Evolutionary conservation across 129 eudicot genomes (phyloP).

Genomic region (Mikania micrantha): DNA sequence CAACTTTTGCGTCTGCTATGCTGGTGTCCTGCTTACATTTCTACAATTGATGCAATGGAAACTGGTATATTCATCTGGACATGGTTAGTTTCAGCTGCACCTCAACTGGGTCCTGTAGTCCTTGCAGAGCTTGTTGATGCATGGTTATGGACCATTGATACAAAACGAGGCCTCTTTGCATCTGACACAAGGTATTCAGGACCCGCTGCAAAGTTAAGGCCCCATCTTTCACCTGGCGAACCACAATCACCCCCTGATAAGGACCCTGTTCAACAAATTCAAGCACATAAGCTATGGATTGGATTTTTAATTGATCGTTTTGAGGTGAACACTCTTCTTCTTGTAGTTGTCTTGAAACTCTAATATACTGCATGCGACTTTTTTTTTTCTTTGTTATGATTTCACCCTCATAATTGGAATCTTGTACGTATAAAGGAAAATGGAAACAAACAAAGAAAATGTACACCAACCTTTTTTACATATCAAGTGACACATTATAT

Average conservation of each 20-base stretch:
- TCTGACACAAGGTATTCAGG: constrained; percentile 79
- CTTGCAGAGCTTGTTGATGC: constrained; percentile 99
- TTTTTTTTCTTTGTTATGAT: not conserved
- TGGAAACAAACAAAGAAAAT: not conserved
- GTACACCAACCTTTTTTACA: not conserved
- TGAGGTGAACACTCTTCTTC: constrained; percentile 43
- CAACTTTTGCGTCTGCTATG: constrained; percentile 98
- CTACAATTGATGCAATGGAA: constrained; percentile 90
- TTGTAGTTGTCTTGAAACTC: not conserved
- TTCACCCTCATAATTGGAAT: not conserved
- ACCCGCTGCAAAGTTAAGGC: constrained; percentile 92
- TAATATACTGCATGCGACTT: not conserved
- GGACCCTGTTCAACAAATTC: constrained; percentile 86
- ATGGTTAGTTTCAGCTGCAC: constrained; percentile 99
- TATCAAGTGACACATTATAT: not conserved
- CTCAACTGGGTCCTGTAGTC: constrained; percentile 80
- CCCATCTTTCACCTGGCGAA: constrained; percentile 80
- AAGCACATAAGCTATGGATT: constrained; percentile 95
- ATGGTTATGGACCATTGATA: constrained; percentile 97
- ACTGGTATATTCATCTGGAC: constrained; percentile 98
- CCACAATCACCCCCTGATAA: constrained; percentile 77
- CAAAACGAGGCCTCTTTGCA: constrained; percentile 94
- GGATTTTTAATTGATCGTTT: constrained; percentile 95
- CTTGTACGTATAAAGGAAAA: not conserved
- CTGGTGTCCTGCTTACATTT: constrained; percentile 99